phyloP scores from a whole-genome alignment of 2,329 filamentous ascomycete genomes.

The Stagonosporopsis vannaccii region DNA sequence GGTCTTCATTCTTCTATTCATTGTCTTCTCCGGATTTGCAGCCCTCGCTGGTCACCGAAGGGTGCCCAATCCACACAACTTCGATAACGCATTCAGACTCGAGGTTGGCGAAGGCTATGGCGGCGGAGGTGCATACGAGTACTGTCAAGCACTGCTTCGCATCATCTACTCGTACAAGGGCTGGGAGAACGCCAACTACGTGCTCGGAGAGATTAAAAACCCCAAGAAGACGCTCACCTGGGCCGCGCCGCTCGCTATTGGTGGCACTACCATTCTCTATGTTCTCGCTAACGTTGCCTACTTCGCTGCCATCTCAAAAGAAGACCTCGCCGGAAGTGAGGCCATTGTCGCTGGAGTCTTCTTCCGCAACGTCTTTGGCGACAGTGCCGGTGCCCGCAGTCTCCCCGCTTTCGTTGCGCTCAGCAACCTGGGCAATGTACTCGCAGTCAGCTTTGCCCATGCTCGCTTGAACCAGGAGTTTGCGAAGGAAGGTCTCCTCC shows the following conservation, averaged over 20 bases:
- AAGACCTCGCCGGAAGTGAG: slow-evolving; percentile 64
- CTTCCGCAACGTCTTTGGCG: slow-evolving; percentile 68
- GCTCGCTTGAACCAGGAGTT: slow-evolving; percentile 69
- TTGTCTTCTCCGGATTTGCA: slow-evolving; percentile 64
- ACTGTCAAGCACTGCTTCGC: slow-evolving; percentile 65
- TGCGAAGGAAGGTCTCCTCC: slow-evolving; percentile 73
- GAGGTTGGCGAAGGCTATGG: slow-evolving; percentile 43
- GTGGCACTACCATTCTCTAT: slow-evolving; percentile 66
- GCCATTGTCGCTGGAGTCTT: slow-evolving; percentile 68
- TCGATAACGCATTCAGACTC: slow-evolving; percentile 64
- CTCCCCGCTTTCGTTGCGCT: slow-evolving; percentile 64
- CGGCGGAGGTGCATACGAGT: slow-evolving; percentile 49
- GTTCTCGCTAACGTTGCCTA: slow-evolving; percentile 71
- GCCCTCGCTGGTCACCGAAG: slow-evolving; percentile 44
- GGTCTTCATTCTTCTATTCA: slow-evolving; percentile 65
- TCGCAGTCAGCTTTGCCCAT: slow-evolving; percentile 67
- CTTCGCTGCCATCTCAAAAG: slow-evolving; percentile 68
- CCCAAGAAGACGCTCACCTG: slow-evolving; percentile 63
- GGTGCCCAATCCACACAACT: slow-evolving; percentile 62
- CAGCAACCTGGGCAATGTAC: slow-evolving; percentile 68
- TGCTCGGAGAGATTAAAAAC: slow-evolving; percentile 64
- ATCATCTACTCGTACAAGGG: slow-evolving; percentile 69
- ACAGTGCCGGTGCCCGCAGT: slow-evolving; percentile 56
- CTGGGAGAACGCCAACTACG: slow-evolving; percentile 70
- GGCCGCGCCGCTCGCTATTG: slow-evolving; percentile 66